These are phyloP conservation scores for Ploettnerulaceae sp. DNA, from an alignment of 2,329 filamentous ascomycete species.

Conservation along the genomic window DNA sequence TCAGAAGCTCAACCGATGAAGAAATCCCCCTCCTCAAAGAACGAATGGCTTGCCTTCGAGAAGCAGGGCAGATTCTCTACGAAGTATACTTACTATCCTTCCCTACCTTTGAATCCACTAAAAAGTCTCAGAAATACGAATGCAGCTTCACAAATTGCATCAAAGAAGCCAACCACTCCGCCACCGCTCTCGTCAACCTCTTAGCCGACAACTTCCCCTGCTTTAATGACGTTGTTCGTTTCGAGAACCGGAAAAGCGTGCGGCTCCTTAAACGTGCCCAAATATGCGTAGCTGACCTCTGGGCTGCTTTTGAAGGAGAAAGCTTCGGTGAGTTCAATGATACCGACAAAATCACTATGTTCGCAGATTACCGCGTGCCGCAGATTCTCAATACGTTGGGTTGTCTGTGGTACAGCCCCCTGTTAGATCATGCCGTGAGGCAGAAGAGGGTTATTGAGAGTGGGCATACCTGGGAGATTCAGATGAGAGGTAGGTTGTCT, in stretches of 20 bases:
- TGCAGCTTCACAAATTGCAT: slow-evolving; percentile 72
- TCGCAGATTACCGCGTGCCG: slow-evolving; percentile 94
- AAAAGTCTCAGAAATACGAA: slow-evolving; percentile 59
- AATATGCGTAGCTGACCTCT: slow-evolving; percentile 91
- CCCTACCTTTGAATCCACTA: background rate
- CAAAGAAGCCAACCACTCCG: slow-evolving; percentile 68
- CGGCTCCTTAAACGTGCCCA: slow-evolving; percentile 91
- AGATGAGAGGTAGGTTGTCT: slow-evolving; percentile 63
- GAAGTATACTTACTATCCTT: slow-evolving; percentile 48
- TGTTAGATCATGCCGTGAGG: slow-evolving; percentile 66
- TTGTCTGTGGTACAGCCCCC: slow-evolving; percentile 79
- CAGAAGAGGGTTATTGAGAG: slow-evolving; percentile 60
- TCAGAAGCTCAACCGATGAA: slow-evolving; percentile 81
- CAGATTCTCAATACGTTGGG: slow-evolving; percentile 84
- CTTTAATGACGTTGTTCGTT: slow-evolving; percentile 76
- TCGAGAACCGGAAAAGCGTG: slow-evolving; percentile 66
- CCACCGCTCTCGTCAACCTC: slow-evolving; percentile 79
- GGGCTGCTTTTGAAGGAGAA: slow-evolving; percentile 88
- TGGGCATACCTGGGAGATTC: slow-evolving; percentile 76
- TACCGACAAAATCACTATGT: slow-evolving; percentile 96
- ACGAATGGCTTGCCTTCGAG: slow-evolving; percentile 71
- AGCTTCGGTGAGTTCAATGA: slow-evolving; percentile 78
- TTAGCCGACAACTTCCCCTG: slow-evolving; percentile 77
- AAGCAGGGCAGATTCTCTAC: slow-evolving; percentile 76
- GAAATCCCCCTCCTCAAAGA: slow-evolving; percentile 79